phyloP scores from a whole-genome alignment of 2,329 filamentous ascomycete species.

The Colletotrichum kahawae region DNA sequence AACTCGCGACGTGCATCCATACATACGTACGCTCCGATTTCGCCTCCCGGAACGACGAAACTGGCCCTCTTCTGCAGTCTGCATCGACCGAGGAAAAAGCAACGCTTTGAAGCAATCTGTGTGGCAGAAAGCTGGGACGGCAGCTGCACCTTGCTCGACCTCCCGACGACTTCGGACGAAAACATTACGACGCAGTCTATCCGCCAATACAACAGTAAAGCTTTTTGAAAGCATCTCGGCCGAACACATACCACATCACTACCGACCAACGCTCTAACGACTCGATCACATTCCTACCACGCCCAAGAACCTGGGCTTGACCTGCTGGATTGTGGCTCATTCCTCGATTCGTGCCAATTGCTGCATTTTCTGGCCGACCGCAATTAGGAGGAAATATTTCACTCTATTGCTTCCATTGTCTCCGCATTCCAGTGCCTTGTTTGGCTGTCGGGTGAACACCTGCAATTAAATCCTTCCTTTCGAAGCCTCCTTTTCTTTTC shows the following conservation, averaged over 20 bases:
- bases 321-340: slow-evolving; percentile 13
- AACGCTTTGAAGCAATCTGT: slow-evolving; percentile 1
- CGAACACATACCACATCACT: background rate
- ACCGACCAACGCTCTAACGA: background rate
- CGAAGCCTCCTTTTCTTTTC: background rate
- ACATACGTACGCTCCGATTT: background rate
- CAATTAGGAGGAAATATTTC: slow-evolving; percentile 7
- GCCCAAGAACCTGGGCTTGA: background rate
- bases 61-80: background rate
- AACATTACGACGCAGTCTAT: background rate
- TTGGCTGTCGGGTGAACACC: background rate
- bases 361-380: background rate
- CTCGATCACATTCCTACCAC: background rate
- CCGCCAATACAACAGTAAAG: background rate
- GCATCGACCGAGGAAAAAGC: background rate
- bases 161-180: slow-evolving; percentile 8
- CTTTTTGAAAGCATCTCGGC: background rate
- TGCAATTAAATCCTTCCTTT: background rate
- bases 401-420: background rate
- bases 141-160: slow-evolving; percentile 11
- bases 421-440: slow-evolving; percentile 15
- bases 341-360: background rate
- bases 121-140: slow-evolving; percentile 14
- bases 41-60: background rate
- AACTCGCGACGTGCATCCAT: background rate